phyloP scores from a whole-genome alignment of 2,329 filamentous ascomycete species.

The Leptographium wingfieldii region DNA sequence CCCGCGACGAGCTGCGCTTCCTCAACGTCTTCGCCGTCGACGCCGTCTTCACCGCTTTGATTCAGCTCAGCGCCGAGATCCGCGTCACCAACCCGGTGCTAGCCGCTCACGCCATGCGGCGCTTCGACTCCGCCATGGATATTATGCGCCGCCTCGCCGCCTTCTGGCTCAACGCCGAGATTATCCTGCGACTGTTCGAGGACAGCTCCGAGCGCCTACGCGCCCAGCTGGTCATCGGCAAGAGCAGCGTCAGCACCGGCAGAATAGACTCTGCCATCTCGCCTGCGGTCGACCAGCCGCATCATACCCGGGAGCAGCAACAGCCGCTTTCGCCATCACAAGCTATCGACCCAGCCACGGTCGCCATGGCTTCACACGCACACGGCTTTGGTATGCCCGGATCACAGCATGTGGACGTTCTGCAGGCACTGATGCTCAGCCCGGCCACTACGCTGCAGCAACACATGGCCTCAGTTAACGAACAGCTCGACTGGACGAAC shows the following conservation, averaged over 20 bases:
- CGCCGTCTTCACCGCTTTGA: conserved; percentile 5
- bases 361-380: no score
- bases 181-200: conserved; percentile 14
- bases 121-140: conserved; percentile 12
- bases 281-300: no score
- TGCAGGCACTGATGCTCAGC: conserved; percentile 1
- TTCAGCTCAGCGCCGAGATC: conserved; percentile 13
- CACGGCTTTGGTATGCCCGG: background rate
- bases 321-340: no score
- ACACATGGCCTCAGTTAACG: conserved; percentile 5
- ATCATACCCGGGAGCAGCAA: no score
- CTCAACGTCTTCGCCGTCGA: conserved; percentile 6
- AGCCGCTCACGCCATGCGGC: conserved; percentile 12
- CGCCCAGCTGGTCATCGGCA: conserved; percentile 2
- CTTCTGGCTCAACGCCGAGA: conserved; percentile 14
- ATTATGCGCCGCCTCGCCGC: conserved; percentile 11
- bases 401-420: background rate
- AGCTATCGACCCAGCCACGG: no score
- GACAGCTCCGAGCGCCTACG: conserved; percentile 6
- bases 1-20: background rate
- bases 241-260: background rate
- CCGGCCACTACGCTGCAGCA: conserved; percentile 1
- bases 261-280: background rate
- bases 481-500: conserved; percentile 10
- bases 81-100: conserved; percentile 13